Percentiles rank a stretch among this genome's conserved stretches.
These are phyloP conservation scores for Malus sieversii DNA, from an alignment of 306 rosid species.

Conservation along the genomic window DNA sequence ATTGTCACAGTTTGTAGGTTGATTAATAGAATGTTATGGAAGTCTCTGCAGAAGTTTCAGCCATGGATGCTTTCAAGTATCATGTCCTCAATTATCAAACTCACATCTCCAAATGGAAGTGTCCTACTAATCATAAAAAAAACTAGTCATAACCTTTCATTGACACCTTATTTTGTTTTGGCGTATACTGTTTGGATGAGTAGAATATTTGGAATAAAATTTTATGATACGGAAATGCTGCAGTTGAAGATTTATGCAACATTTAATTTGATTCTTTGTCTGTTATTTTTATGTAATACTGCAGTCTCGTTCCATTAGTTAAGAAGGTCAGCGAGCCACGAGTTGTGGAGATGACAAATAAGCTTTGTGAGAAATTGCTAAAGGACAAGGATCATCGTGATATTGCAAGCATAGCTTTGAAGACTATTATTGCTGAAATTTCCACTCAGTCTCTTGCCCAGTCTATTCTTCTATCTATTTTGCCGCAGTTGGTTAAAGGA, in stretches of 20 bases:
- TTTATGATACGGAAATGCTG: not conserved
- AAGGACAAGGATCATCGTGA: constrained; percentile 94
- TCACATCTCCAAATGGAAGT: not conserved
- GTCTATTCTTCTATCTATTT: constrained; percentile 59
- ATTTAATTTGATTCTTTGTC: not conserved
- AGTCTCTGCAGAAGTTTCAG: not conserved
- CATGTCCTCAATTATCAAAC: not conserved
- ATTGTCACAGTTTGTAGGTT: not conserved
- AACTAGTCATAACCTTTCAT: not conserved
- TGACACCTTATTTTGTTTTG: not conserved
- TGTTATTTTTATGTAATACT: constrained; percentile 6
- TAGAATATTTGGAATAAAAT: not conserved
- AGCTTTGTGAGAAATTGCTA: constrained; percentile 74
- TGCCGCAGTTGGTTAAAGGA: constrained; percentile 74
- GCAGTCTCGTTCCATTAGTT: constrained; percentile 92
- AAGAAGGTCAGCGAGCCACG: constrained; percentile 77
- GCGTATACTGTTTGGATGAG: not conserved
- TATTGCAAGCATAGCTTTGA: constrained; percentile 93
- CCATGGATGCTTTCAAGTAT: not conserved
- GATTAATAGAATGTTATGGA: not conserved
- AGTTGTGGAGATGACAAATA: constrained; percentile 84
- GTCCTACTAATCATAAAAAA: not conserved
- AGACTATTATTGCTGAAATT: constrained; percentile 91
- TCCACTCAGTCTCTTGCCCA: constrained; percentile 82
- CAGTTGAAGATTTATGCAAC: not conserved